These are phyloP conservation scores for Luzula sylvatica DNA, from an alignment of 176 grass and related monocot genomes.

Conservation along the genomic window DNA sequence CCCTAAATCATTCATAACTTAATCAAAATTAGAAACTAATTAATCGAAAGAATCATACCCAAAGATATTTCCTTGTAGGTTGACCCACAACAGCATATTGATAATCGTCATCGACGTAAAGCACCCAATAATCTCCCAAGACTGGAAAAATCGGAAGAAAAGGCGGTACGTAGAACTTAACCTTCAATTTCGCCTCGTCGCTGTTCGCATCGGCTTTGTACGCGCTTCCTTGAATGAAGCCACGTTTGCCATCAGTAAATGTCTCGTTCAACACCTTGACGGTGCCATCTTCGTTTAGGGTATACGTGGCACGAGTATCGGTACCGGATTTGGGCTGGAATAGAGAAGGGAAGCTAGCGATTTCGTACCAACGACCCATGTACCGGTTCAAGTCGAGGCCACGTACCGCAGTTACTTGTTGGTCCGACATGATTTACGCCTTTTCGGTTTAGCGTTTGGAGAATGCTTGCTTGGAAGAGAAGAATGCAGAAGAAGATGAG, in stretches of 20 bases:
- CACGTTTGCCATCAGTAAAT: conserved; percentile 53
- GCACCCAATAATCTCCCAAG: conserved; percentile 82
- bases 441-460: background rate
- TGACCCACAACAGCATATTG: conserved; percentile 69
- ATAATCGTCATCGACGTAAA: conserved; percentile 58
- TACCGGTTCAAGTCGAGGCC: conserved; percentile 54
- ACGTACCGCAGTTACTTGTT: conserved; percentile 34
- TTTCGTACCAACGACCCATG: conserved; percentile 78
- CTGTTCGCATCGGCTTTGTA: conserved; percentile 30
- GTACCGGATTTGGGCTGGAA: conserved; percentile 59
- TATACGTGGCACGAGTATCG: conserved; percentile 64
- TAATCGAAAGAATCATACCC: conserved; percentile 26
- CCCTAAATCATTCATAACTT: no score
- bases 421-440: background rate
- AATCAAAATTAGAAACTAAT: no score
- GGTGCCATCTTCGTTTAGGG: conserved; percentile 34
- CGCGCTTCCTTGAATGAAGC: conserved; percentile 54
- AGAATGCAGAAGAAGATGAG: background rate
- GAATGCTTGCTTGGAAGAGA: background rate
- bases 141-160: conserved; percentile 74
- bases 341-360: conserved; percentile 54
- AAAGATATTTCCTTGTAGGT: conserved; percentile 79
- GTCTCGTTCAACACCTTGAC: conserved; percentile 77
- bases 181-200: conserved; percentile 78
- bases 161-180: conserved; percentile 65